Conservation (phyloP, 345 rosid genomes). For the Eucalyptus brandiana region DNA sequence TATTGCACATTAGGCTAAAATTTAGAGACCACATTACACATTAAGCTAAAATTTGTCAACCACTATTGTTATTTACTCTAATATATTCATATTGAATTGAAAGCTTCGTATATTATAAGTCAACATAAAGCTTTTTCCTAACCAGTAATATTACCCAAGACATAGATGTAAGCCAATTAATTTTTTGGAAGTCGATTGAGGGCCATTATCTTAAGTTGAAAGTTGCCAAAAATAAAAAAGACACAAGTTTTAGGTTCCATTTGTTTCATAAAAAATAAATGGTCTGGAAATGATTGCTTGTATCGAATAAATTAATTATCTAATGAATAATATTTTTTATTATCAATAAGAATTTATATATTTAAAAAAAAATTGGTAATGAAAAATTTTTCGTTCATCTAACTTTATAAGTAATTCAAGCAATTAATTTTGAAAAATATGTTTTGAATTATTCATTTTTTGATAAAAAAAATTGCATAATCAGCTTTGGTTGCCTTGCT, state of each 20-base stretch:
- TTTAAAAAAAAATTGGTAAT: neutral
- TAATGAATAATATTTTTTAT: too few species aligned
- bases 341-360: too few species aligned
- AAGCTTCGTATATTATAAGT: neutral
- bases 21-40: too few species aligned
- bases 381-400: rapidly evolving
- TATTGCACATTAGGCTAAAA: too few species aligned
- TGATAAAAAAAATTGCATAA: too few species aligned
- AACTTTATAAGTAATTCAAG: neutral
- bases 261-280: too few species aligned
- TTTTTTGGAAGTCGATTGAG: neutral
- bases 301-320: too few species aligned
- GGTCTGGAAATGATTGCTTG: rapidly evolving
- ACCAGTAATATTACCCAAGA: neutral
- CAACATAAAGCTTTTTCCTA: neutral
- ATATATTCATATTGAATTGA: neutral
- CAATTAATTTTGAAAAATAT: too few species aligned
- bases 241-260: too few species aligned
- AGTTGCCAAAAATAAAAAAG: neutral
- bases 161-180: neutral
- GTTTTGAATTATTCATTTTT: too few species aligned
- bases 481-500: neutral
- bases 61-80: too few species aligned
- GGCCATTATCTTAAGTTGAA: neutral
- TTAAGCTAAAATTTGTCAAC: too few species aligned